Conservation (phyloP, 176 grass and related monocot species). For the Luzula sylvatica region DNA sequence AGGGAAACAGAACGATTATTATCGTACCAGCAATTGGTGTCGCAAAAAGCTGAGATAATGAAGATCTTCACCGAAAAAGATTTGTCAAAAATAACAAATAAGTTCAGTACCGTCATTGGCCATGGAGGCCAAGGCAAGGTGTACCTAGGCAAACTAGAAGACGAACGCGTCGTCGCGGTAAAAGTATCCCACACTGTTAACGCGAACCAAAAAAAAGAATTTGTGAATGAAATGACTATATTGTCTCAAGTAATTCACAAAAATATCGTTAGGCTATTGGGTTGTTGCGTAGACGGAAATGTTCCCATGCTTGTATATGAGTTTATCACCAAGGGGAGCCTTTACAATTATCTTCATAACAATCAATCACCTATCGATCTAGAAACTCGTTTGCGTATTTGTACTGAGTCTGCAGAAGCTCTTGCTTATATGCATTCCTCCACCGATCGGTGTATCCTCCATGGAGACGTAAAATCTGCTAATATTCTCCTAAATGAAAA, state of each 20-base stretch:
- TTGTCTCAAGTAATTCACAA: constrained; percentile 25
- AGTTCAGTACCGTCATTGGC: background rate
- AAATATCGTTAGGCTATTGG: constrained; percentile 33
- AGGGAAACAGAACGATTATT: too few species aligned
- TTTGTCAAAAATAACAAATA: too few species aligned
- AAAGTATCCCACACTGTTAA: constrained; percentile 17
- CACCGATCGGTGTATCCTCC: constrained; percentile 2
- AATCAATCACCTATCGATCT: background rate
- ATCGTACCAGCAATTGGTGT: too few species aligned
- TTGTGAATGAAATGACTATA: constrained; percentile 36
- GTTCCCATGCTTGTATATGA: constrained; percentile 32
- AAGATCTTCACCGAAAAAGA: too few species aligned
- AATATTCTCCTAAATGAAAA: constrained; percentile 23
- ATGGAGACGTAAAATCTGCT: constrained; percentile 19
- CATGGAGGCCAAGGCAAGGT: constrained; percentile 3
- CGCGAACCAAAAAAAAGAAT: constrained; percentile 11
- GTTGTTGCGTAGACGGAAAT: constrained; percentile 32
- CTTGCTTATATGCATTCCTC: constrained; percentile 24
- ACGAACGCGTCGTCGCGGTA: constrained; percentile 9
- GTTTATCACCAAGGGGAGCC: constrained; percentile 11
- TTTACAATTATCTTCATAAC: constrained; percentile 14
- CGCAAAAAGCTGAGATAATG: too few species aligned
- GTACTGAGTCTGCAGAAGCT: constrained; percentile 10
- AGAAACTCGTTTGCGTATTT: constrained; percentile 10
- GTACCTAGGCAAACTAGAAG: constrained; percentile 23